Evolutionary conservation across 2,329 filamentous ascomycete genomes (phyloP).

Genomic region (Penicillium sclerotiorum): DNA sequence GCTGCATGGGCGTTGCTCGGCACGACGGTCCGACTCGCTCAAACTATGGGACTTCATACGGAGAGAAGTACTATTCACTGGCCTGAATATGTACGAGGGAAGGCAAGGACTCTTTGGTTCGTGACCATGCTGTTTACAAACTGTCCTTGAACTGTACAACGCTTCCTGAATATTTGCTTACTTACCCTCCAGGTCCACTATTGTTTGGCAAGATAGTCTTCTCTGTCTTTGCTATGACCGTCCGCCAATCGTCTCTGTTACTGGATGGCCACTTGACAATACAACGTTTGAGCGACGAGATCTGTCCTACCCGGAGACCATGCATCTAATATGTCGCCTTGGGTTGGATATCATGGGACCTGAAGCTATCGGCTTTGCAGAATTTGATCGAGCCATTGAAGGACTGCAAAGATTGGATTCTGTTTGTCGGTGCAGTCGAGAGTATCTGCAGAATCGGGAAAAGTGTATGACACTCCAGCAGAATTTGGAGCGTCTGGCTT

Average conservation of each 20-base stretch:
- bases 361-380: slow-evolving; percentile 33
- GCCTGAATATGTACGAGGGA: slow-evolving; percentile 28
- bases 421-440: slow-evolving; percentile 51
- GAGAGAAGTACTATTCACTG: slow-evolving; percentile 32
- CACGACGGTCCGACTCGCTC: slow-evolving; percentile 35
- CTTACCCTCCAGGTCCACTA: too few relatives aligned
- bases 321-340: slow-evolving; percentile 32
- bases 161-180: neutral
- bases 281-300: slow-evolving; percentile 13
- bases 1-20: slow-evolving; percentile 35
- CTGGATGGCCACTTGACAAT: slow-evolving; percentile 25
- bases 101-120: slow-evolving; percentile 30
- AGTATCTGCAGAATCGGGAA: slow-evolving; percentile 52
- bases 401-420: slow-evolving; percentile 47
- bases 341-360: slow-evolving; percentile 46
- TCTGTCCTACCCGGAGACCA: slow-evolving; percentile 31
- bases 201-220: slow-evolving; percentile 40
- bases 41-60: slow-evolving; percentile 42
- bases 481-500: slow-evolving; percentile 57
- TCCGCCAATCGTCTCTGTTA: slow-evolving; percentile 31
- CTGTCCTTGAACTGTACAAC: neutral
- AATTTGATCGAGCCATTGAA: slow-evolving; percentile 27
- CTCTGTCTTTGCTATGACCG: slow-evolving; percentile 39
- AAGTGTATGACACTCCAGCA: slow-evolving; percentile 43
- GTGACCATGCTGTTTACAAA: neutral